These are phyloP conservation scores for Venustampulla echinocandica DNA, from an alignment of 495 filamentous ascomycete genomes.

Conservation along the genomic window DNA sequence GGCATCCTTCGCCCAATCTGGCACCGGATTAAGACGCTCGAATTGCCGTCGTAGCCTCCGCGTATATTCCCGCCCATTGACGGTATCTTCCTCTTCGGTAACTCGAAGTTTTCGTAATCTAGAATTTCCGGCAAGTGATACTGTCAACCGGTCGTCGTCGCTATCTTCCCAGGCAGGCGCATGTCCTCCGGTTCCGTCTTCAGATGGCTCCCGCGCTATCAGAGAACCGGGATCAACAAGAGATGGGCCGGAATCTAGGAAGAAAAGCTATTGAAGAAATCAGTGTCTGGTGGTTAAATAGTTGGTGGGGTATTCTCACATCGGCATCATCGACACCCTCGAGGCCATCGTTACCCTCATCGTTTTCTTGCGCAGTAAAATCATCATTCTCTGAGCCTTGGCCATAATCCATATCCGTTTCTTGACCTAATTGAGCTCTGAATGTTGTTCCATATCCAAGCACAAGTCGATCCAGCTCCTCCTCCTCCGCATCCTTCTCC, in stretches of 20 bases:
- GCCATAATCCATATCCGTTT: slow-evolving; percentile 21
- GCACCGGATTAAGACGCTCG: slow-evolving; percentile 67
- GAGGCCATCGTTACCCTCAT: slow-evolving; percentile 19
- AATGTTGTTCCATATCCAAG: slow-evolving; percentile 82
- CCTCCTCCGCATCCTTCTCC: slow-evolving; percentile 72
- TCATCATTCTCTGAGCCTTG: background rate
- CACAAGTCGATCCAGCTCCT: slow-evolving; percentile 75
- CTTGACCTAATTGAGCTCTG: slow-evolving; percentile 49
- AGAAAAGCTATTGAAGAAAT: slow-evolving; percentile 49
- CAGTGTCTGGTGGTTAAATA: slow-evolving; percentile 16
- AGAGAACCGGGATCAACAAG: slow-evolving; percentile 39
- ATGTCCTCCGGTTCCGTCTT: slow-evolving; percentile 29
- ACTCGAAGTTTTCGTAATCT: slow-evolving; percentile 72
- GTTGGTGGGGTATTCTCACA: slow-evolving; percentile 31
- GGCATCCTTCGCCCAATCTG: slow-evolving; percentile 62
- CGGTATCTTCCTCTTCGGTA: slow-evolving; percentile 72
- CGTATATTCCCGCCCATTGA: slow-evolving; percentile 79
- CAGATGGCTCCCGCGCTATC: slow-evolving; percentile 26
- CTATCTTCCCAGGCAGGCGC: slow-evolving; percentile 82
- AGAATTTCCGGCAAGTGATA: slow-evolving; percentile 68
- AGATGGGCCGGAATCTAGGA: slow-evolving; percentile 52
- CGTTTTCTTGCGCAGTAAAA: background rate
- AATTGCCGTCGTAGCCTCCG: slow-evolving; percentile 73
- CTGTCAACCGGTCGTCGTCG: slow-evolving; percentile 78
- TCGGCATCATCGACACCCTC: slow-evolving; percentile 56